Evolutionary conservation across 306 rosid species (phyloP), one percentile per base, ranked within the genome.

Genomic region (Trifolium dubium): DNA sequence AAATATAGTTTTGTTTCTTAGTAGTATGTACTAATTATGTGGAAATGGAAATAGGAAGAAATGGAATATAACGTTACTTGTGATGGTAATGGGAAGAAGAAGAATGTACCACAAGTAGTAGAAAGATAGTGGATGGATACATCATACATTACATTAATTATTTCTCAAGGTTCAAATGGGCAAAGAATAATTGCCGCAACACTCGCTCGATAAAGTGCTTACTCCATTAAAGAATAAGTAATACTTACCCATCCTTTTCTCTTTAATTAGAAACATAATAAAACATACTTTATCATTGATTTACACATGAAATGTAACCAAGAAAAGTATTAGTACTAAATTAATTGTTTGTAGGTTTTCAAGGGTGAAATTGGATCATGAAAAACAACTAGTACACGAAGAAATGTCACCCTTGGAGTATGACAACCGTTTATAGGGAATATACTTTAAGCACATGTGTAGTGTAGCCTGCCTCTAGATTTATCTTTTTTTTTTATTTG

Each of bases 391-490:
- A 23, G 23, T 23, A 30, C 0, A 6, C 3, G 11, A 17, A 29
- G 37, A 58, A 29, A 60, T 60, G 43, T 60, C 43, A 31, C 11
- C 65, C 41, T 30, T 6, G 0, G 4, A 60, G 19, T 60, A 13
- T 31, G 43, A 60, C 65, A 60, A 60, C 65, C 23, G 41, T 14
- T 60, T 31, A 60, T 60, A 60, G 65, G 65, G 41, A 60, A 60
- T 5, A 12, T 58, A 29, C 13, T 31, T 58, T 28, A 11, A 23
- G 23, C 64, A 1, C 40, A 31, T 14, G 65, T 18, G 40, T 30
- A 32, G 65, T 18, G 40, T 30, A 32, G 12, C 65, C 10, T 10
- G 2, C 11, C 31, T 31, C 65, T n/a, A 31, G 40, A 23, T 23
- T 23, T 23, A 23, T 23, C 23, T 23, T 23, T 23, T n/a, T n/a